Evolutionary conservation across 2,329 filamentous ascomycete species (phyloP).

Genomic region (Colletotrichum kahawae): DNA sequence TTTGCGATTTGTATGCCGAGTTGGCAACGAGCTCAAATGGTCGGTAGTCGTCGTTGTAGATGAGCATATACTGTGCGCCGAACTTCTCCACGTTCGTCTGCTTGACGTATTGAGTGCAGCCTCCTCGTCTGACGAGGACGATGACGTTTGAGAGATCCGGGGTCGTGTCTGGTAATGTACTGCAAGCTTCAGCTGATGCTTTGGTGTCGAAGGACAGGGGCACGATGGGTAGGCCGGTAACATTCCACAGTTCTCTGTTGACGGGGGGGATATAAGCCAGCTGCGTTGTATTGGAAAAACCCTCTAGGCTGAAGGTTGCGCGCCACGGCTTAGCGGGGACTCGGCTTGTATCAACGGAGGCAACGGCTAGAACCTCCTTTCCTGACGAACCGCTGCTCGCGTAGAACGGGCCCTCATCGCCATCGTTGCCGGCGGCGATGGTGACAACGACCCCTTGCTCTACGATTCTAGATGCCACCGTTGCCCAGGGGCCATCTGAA

Average conservation of each 20-base stretch:
- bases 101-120: conserved; percentile 33
- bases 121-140: conserved; percentile 35
- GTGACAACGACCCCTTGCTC: conserved; percentile 51
- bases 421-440: conserved; percentile 58
- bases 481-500: conserved; percentile 16
- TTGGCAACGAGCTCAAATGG: conserved; percentile 7
- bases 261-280: conserved; percentile 38
- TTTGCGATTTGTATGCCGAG: conserved; percentile 9
- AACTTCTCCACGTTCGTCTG: conserved; percentile 29
- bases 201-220: conserved; percentile 29
- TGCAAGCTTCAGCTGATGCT: conserved; percentile 29
- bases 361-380: conserved; percentile 45
- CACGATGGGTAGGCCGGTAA: conserved; percentile 35
- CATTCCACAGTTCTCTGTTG: conserved; percentile 28
- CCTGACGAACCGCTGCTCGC: conserved; percentile 45
- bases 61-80: conserved; percentile 30
- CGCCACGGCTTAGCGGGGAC: conserved; percentile 31
- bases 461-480: conserved; percentile 11
- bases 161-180: conserved; percentile 25
- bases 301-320: conserved; percentile 32
- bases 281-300: conserved; percentile 25
- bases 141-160: conserved; percentile 27
- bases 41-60: conserved; percentile 30
- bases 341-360: conserved; percentile 40
- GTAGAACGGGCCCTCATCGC: conserved; percentile 52